Evolutionary conservation across 306 rosid genomes (phyloP), one percentile per base, ranked within the genome.

Genomic region (Cicer judaicum): DNA sequence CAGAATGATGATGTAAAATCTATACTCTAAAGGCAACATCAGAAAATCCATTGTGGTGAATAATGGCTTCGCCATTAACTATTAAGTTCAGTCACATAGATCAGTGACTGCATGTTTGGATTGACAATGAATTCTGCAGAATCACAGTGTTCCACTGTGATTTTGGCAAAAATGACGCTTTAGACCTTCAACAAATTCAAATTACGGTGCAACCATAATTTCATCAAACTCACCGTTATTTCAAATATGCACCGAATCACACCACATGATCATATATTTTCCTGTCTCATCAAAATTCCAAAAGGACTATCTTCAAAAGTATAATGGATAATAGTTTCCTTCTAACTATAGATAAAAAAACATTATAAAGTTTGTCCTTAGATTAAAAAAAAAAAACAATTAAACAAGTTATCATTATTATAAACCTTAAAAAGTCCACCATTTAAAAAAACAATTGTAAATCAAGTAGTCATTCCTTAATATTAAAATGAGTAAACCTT

Each of bases 261-360:
- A 34, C 56, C 69, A 73, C 69, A 57, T 40, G 77, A 78, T 59
- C 13, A 59, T 18, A 55, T 46, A 69, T 62, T 7, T 21, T 47
- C 18, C 15, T 24, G 55, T 16, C 63, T 41, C 70, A 73, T 42
- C 19, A 72, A 12, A 39, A 60, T 42, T 67, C 24, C 54, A 59
- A 77, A 19, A 47, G 34, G 48, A n/a, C 39, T 64, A 24, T 14
- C 34, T 60, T 6, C 12, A 34, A 40, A 49, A 39, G 19, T 14
- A 24, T 47, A 68, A 40, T 54, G 2, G 40, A 52, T 62, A 52
- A 57, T 29, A 12, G 5, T 24, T 44, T 13, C 36, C 53, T 60
- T 48, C 16, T 11, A 47, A 47, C 52, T 47, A 12, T 47, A 47
- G n/a, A 12, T 47, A 12, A 12, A 47, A 46, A 47, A 47, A 47